phyloP scores from a whole-genome alignment of 352 stramenopile genomes.

The Phytophthora pseudosyringae region DNA sequence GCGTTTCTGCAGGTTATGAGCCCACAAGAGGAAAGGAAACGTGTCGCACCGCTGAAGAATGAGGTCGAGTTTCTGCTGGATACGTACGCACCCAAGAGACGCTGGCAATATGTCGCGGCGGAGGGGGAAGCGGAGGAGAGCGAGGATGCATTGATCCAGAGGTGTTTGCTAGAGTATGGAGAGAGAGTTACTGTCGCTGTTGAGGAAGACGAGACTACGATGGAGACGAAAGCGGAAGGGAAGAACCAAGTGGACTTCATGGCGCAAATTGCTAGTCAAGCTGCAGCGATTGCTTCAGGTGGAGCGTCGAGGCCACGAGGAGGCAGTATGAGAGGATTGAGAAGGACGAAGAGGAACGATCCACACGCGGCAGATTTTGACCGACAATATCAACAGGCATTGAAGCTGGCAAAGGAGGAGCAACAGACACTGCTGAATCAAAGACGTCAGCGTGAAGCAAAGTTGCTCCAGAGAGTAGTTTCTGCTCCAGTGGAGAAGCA shows the following conservation, averaged over 20 bases:
- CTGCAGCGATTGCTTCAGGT: slow-evolving; percentile 41
- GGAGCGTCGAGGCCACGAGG: slow-evolving; percentile 14
- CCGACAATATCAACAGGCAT: slow-evolving; percentile 60
- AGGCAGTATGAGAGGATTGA: slow-evolving; percentile 22
- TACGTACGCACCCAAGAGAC: slow-evolving; percentile 46
- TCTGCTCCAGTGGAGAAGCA: slow-evolving; percentile 39
- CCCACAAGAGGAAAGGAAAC: slow-evolving; percentile 10
- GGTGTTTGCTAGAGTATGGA: slow-evolving; percentile 85
- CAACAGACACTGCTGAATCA: slow-evolving; percentile 47
- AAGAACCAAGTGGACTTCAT: slow-evolving; percentile 37
- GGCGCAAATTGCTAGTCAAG: slow-evolving; percentile 59
- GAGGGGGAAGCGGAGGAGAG: slow-evolving; percentile 37
- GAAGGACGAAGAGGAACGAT: slow-evolving; percentile 24
- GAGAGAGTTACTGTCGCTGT: slow-evolving; percentile 51
- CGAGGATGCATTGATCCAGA: slow-evolving; percentile 78
- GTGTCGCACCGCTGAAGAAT: slow-evolving; percentile 34
- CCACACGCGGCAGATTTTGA: slow-evolving; percentile 57
- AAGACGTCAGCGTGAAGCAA: slow-evolving; percentile 53
- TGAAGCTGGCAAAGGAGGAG: slow-evolving; percentile 58
- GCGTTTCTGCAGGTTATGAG: slow-evolving; percentile 42
- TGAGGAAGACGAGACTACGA: slow-evolving; percentile 20
- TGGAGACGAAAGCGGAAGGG: slow-evolving; percentile 9
- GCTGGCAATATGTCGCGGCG: slow-evolving; percentile 48
- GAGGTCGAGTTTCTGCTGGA: slow-evolving; percentile 54
- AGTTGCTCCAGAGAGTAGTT: slow-evolving; percentile 62